phyloP scores from a whole-genome alignment of 805 yeast species.

The Kodamaea leandrae region DNA sequence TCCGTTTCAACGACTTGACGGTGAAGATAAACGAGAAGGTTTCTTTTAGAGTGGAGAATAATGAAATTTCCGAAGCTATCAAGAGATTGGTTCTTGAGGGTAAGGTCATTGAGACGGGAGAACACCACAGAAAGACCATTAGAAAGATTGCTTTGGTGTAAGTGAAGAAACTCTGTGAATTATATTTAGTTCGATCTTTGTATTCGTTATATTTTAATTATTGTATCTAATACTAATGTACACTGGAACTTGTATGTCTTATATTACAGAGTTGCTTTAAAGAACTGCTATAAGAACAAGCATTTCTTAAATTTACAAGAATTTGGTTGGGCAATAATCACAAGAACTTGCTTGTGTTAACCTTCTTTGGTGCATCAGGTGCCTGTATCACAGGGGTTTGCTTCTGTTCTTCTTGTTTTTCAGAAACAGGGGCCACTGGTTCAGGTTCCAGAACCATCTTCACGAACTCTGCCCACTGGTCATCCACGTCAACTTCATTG shows the following conservation, averaged over 20 bases:
- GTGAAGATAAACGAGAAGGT: constrained; percentile 64
- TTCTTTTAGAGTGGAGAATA: constrained; percentile 62
- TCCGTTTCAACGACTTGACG: constrained; percentile 58
- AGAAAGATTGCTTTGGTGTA: constrained; percentile 19
- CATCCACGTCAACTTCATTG: constrained; percentile 39
- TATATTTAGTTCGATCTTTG: constrained; percentile 1
- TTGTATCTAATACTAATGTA: too few species aligned
- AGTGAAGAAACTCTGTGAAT: not conserved
- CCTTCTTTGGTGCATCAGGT: not conserved
- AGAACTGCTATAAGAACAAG: too few species aligned
- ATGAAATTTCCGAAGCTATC: constrained; percentile 66
- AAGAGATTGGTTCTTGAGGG: constrained; percentile 71
- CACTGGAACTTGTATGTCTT: too few species aligned
- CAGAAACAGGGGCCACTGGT: not conserved
- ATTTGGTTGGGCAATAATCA: not conserved
- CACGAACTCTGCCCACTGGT: constrained; percentile 35
- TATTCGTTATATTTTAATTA: not conserved
- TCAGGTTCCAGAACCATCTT: constrained; percentile 19
- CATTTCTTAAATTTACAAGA: too few species aligned
- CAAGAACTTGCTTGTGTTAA: constrained; percentile 14
- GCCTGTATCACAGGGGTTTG: not conserved
- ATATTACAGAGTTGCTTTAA: too few species aligned
- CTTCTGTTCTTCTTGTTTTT: constrained; percentile 1
- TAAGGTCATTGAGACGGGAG: constrained; percentile 64
- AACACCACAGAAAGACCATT: constrained; percentile 65